A percentile compares a stretch with the other conserved stretches of the same genome.
These are phyloP conservation scores for Cladophialophora yegresii DNA, from an alignment of 2,329 filamentous ascomycete species.

Conservation along the genomic window DNA sequence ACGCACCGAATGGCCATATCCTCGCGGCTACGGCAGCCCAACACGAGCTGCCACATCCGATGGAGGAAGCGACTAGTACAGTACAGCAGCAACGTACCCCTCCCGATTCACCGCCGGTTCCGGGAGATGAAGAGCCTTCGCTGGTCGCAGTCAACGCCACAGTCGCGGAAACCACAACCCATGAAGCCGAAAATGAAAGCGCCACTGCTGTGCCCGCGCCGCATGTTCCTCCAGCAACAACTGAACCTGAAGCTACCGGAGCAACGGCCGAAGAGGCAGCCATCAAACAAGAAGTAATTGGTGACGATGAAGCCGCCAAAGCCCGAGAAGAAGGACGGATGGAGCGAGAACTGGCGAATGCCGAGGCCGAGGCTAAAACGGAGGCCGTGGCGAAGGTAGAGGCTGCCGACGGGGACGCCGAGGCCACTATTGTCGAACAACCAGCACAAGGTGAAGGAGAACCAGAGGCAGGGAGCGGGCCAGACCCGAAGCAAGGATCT, in stretches of 20 bases:
- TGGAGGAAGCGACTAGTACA: conserved; percentile 31
- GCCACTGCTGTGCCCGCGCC: conserved; percentile 18
- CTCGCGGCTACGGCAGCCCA: conserved; percentile 40
- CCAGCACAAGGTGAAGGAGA: background rate
- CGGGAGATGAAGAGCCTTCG: conserved; percentile 17
- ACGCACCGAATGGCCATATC: conserved; percentile 43
- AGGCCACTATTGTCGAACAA: background rate
- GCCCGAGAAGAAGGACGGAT: conserved; percentile 41
- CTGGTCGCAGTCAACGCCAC: conserved; percentile 5
- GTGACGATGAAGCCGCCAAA: conserved; percentile 36
- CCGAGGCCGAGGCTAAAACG: conserved; percentile 39
- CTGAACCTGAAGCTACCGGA: conserved; percentile 18
- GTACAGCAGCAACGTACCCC: conserved; percentile 39
- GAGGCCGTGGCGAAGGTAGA: conserved; percentile 31
- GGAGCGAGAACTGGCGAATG: conserved; percentile 38
- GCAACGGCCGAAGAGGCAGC: conserved; percentile 25
- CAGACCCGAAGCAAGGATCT: background rate
- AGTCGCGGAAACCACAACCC: conserved; percentile 21
- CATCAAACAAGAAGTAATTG: conserved; percentile 34
- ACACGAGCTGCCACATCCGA: conserved; percentile 38
- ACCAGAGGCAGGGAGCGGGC: background rate
- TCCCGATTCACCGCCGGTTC: conserved; percentile 35
- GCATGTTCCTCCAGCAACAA: conserved; percentile 8
- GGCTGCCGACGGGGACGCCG: conserved; percentile 7
- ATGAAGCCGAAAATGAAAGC: conserved; percentile 28